These are phyloP conservation scores for Lyophyllum atratum DNA, from an alignment of 768 basidiomycete species.

Conservation along the genomic window DNA sequence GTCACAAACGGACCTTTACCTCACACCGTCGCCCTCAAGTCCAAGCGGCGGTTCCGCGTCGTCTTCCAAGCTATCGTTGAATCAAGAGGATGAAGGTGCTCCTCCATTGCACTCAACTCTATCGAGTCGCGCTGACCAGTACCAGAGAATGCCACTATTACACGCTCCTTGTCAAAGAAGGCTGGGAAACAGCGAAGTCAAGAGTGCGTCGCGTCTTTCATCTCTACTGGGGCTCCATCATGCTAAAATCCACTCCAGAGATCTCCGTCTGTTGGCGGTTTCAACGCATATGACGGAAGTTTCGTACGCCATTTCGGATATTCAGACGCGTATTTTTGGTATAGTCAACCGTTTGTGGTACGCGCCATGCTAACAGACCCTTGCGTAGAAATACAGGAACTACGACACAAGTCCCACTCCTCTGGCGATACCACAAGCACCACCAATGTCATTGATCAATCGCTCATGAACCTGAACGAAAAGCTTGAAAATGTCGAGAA, in stretches of 20 bases:
- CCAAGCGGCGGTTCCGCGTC: slow-evolving; percentile 40
- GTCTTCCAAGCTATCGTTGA: slow-evolving; percentile 57
- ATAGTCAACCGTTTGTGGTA: slow-evolving; percentile 10
- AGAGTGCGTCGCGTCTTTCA: slow-evolving; percentile 55
- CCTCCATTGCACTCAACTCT: slow-evolving; percentile 7
- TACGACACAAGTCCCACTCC: slow-evolving; percentile 83
- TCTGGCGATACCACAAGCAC: slow-evolving; percentile 57
- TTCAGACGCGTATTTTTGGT: slow-evolving; percentile 92
- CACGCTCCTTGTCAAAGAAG: slow-evolving; percentile 44
- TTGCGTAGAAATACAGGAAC: slow-evolving; percentile 81
- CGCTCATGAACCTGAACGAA: slow-evolving; percentile 78
- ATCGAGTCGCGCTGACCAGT: slow-evolving; percentile 14
- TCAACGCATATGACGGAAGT: slow-evolving; percentile 88
- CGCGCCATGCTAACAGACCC: slow-evolving; percentile 5
- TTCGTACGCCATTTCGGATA: slow-evolving; percentile 84
- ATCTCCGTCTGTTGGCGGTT: slow-evolving; percentile 74
- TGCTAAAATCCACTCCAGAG: slow-evolving; percentile 41
- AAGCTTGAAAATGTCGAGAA: slow-evolving; percentile 71
- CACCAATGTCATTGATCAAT: slow-evolving; percentile 76
- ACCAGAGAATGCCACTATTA: slow-evolving; percentile 76
- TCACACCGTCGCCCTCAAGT: slow-evolving; percentile 41
- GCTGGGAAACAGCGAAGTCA: slow-evolving; percentile 59
- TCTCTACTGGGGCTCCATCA: slow-evolving; percentile 2
- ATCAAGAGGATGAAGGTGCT: slow-evolving; percentile 67
- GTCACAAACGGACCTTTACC: slow-evolving; percentile 34